A percentile compares a stretch with the other conserved stretches of the same genome.
These are phyloP conservation scores for Naganishia sp. DNA, from an alignment of 1,284 basidiomycete species.

Conservation along the genomic window DNA sequence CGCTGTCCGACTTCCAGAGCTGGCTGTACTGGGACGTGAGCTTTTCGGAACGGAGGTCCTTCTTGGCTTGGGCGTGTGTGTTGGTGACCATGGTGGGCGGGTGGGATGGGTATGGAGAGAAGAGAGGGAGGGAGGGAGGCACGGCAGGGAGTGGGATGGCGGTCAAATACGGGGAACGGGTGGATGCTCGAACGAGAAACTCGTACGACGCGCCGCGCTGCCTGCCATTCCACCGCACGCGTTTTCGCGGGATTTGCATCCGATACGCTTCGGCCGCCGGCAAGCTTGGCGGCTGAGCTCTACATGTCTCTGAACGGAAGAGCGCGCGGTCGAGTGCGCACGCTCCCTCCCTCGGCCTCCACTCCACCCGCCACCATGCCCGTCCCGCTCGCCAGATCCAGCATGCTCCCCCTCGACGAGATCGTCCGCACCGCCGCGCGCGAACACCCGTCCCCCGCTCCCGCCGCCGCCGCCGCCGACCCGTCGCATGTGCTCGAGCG, in stretches of 20 bases:
- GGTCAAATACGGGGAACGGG: background rate
- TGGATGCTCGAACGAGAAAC: background rate
- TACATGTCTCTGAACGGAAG: too few species aligned
- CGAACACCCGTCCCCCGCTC: constrained; percentile 40
- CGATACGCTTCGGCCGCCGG: background rate
- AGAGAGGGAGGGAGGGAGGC: constrained; percentile 1
- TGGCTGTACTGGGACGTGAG: constrained; percentile 90
- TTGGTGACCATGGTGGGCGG: constrained; percentile 16
- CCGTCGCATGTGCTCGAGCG: constrained; percentile 8
- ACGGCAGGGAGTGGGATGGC: background rate
- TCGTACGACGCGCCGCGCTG: background rate
- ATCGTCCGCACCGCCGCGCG: constrained; percentile 44
- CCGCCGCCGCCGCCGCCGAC: background rate
- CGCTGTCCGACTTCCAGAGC: constrained; percentile 88
- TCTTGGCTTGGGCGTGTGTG: constrained; percentile 15
- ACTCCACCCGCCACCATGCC: constrained; percentile 4
- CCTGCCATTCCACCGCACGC: background rate
- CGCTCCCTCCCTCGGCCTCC: too few species aligned
- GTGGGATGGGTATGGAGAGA: background rate
- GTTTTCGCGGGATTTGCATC: background rate
- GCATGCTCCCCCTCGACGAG: constrained; percentile 39
- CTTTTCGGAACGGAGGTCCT: constrained; percentile 73
- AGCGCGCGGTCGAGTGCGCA: too few species aligned
- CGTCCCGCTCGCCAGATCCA: constrained; percentile 6
- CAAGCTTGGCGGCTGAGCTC: too few species aligned